Evolutionary conservation across 2,329 filamentous ascomycete species (phyloP).

Genomic region (Apiospora saccharicola): DNA sequence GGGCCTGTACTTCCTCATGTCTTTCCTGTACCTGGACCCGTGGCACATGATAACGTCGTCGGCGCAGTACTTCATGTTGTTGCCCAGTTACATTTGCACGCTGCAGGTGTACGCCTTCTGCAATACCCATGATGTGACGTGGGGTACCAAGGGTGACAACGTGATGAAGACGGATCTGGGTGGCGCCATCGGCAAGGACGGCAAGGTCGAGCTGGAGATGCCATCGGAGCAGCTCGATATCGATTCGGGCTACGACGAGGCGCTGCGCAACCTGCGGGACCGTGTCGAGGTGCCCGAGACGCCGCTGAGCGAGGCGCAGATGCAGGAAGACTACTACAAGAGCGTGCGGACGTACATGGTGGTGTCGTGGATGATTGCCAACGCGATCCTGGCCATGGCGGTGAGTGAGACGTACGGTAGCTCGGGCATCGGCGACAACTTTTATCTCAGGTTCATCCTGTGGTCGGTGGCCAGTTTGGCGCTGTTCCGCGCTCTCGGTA

Average conservation of each 20-base stretch:
- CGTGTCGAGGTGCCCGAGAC: constrained; percentile 79
- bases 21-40: constrained; percentile 93
- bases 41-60: constrained; percentile 99
- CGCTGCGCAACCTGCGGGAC: constrained; percentile 93
- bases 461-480: constrained; percentile 90
- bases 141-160: constrained; percentile 99
- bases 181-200: constrained; percentile 78
- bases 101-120: constrained; percentile 98
- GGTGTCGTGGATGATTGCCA: constrained; percentile 89
- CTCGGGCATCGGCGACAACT: constrained; percentile 77
- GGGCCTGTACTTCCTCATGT: constrained; percentile 95
- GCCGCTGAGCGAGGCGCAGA: constrained; percentile 74
- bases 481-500: constrained; percentile 86
- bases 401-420: constrained; percentile 85
- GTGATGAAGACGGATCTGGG: constrained; percentile 92
- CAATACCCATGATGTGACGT: constrained; percentile 98
- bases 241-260: constrained; percentile 96
- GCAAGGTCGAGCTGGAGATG: constrained; percentile 94
- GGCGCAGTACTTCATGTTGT: constrained; percentile 88
- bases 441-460: constrained; percentile 91
- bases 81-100: constrained; percentile 95
- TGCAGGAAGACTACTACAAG: constrained; percentile 99
- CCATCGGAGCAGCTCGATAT: constrained; percentile 97
- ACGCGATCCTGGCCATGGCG: constrained; percentile 92
- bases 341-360: constrained; percentile 98